Evolutionary conservation across 2,329 filamentous ascomycete species (phyloP).

Genomic region (Zasmidium cellare): DNA sequence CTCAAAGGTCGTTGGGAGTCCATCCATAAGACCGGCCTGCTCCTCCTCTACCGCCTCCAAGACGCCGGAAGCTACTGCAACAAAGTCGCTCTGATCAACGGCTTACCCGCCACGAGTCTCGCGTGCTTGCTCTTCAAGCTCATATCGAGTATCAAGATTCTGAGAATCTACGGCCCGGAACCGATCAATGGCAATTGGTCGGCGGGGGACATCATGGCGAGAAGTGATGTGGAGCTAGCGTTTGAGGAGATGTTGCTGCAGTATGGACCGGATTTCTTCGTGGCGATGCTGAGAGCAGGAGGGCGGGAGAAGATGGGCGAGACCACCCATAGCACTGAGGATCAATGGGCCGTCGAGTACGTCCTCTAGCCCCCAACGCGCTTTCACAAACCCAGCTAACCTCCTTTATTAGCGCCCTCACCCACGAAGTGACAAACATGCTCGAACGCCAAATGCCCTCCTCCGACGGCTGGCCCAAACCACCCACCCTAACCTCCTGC

Average conservation of each 20-base stretch:
- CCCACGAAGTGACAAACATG: constrained; percentile 27
- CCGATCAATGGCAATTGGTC: constrained; percentile 23
- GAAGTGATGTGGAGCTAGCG: constrained; percentile 35
- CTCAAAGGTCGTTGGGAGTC: constrained; percentile 32
- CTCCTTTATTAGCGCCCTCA: constrained; percentile 21
- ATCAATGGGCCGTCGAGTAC: constrained; percentile 26
- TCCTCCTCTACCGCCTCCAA: constrained; percentile 34
- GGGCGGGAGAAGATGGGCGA: background rate
- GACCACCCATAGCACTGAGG: background rate
- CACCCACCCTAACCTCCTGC: constrained; percentile 30
- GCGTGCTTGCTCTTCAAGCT: constrained; percentile 36
- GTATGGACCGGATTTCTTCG: constrained; percentile 32
- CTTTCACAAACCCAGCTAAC: background rate
- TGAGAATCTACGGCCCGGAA: constrained; percentile 33
- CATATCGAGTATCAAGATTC: constrained; percentile 30
- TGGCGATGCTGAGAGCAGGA: constrained; percentile 25
- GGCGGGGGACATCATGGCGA: constrained; percentile 20
- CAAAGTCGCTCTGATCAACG: constrained; percentile 28
- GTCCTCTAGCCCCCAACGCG: constrained; percentile 10
- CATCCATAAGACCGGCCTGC: constrained; percentile 33
- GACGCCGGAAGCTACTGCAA: constrained; percentile 24
- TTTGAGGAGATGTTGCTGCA: constrained; percentile 35
- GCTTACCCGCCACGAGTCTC: constrained; percentile 31
- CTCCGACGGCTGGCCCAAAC: constrained; percentile 21
- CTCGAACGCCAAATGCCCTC: constrained; percentile 25